Evolutionary conservation across 129 eudicot genomes (phyloP).

Genomic region (Flaveria sonorensis): DNA sequence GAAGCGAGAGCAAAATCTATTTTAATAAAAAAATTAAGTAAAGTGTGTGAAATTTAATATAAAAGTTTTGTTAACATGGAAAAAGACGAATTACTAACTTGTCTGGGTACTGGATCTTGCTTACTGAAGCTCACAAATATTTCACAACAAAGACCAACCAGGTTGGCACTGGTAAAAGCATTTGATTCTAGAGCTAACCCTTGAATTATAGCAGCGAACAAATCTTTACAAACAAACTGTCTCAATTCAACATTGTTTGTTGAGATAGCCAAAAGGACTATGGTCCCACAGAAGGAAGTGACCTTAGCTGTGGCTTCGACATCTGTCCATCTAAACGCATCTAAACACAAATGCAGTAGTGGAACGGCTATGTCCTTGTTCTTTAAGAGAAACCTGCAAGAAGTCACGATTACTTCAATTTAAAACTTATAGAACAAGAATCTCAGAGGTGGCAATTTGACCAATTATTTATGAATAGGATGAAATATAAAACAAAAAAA

Average conservation of each 20-base stretch:
- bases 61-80: slow-evolving; percentile 1
- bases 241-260: slow-evolving; percentile 66
- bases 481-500: neutral
- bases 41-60: slow-evolving; percentile 1
- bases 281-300: slow-evolving; percentile 65
- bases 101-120: slow-evolving; percentile 79
- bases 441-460: neutral
- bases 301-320: slow-evolving; percentile 70
- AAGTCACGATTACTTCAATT: slow-evolving; percentile 5
- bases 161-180: slow-evolving; percentile 62
- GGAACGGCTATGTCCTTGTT: slow-evolving; percentile 71
- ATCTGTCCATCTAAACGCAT: slow-evolving; percentile 86
- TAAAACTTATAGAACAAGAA: neutral
- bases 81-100: slow-evolving; percentile 51
- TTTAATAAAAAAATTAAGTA: neutral
- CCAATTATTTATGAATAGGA: neutral
- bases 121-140: slow-evolving; percentile 66
- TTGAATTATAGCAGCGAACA: slow-evolving; percentile 75
- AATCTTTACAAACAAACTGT: slow-evolving; percentile 76
- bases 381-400: slow-evolving; percentile 69
- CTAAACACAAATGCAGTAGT: slow-evolving; percentile 66
- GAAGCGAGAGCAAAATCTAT: slow-evolving; percentile 89
- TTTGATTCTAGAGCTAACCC: slow-evolving; percentile 82
- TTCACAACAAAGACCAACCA: slow-evolving; percentile 82
- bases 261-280: slow-evolving; percentile 62